Conservation (phyloP, 1,284 basidiomycete species). For the Thecaphora frezii region DNA sequence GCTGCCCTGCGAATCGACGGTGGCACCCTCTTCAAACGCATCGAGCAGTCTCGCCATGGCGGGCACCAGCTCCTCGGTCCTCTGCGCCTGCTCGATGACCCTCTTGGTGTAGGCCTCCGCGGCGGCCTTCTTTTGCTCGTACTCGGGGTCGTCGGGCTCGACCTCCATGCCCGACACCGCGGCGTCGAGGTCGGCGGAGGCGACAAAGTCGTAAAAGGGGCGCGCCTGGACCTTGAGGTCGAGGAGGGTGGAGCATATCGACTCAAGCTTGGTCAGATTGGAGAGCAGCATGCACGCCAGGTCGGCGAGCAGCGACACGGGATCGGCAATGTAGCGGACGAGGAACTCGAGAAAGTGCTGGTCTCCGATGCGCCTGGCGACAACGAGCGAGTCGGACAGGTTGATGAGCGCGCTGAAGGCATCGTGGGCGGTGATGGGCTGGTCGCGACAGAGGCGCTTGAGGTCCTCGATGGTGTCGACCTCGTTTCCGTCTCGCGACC, state of each 20-base stretch:
- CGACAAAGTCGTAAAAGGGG: constrained; percentile 52
- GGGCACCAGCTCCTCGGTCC: constrained; percentile 44
- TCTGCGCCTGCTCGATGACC: constrained; percentile 34
- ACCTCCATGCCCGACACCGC: constrained; percentile 51
- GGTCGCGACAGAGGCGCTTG: constrained; percentile 81
- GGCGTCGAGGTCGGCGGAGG: constrained; percentile 34
- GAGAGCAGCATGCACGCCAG: constrained; percentile 94
- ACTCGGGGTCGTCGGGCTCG: constrained; percentile 48
- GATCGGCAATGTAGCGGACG: constrained; percentile 86
- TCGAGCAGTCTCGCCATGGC: constrained; percentile 52
- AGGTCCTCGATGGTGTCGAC: constrained; percentile 65
- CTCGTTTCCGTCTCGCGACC: constrained; percentile 44
- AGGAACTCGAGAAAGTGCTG: constrained; percentile 77
- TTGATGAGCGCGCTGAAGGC: constrained; percentile 93
- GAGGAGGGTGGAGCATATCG: constrained; percentile 71
- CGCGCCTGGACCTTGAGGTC: constrained; percentile 62
- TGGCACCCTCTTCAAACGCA: constrained; percentile 58
- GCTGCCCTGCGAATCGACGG: constrained; percentile 38
- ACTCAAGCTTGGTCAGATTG: constrained; percentile 81
- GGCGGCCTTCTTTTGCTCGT: constrained; percentile 40
- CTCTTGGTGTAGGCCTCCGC: constrained; percentile 37
- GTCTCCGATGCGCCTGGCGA: constrained; percentile 72
- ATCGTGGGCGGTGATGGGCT: constrained; percentile 80
- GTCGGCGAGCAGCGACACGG: constrained; percentile 84
- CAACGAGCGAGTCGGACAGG: constrained; percentile 78